Evolutionary conservation across 805 yeast species (phyloP), one percentile per base, ranked within the genome.

Genomic region (Kodamaea kakaduensis): DNA sequence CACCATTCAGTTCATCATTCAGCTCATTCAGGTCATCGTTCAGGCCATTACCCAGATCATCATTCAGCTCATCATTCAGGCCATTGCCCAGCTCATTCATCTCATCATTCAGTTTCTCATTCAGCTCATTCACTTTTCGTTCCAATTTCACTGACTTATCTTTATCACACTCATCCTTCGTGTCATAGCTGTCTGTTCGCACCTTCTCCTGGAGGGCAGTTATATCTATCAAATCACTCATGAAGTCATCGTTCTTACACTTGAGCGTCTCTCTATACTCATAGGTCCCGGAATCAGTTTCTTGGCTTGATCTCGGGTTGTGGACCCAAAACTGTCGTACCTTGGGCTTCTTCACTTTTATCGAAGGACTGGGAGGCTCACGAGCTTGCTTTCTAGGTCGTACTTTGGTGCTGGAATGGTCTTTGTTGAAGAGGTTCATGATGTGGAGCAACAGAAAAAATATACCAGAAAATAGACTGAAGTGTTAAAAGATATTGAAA

Each of bases 161-260:
- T n/a, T n/a, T n/a, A n/a, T n/a, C n/a, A n/a, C n/a, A n/a, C n/a
- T n/a, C n/a, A n/a, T n/a, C n/a, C n/a, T n/a, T n/a, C n/a, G n/a
- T n/a, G n/a, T n/a, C n/a, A n/a, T n/a, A 9, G 24, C 24, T 21
- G 24, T 9, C 10, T 21, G n/a, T n/a, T n/a, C n/a, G n/a, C n/a
- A n/a, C 27, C 20, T 34, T 30, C 21, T 34, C 26, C 12, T 29
- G 30, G 9, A 35, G 19, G 13, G 31, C 34, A 3, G 24, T 23
- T 6, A 35, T 35, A 22, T 35, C 34, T 4, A 35, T 35, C 15
- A 35, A 30, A n/a, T 25, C 34, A 9, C 19, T 26, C 12, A 13
- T 34, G 25, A 35, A 35, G 17, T 25, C 34, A 6, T 24, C 28
- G 19, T 19, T 26, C 5, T 16, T 35, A 17, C 26, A 24, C 20